Conservation (phyloP, 495 filamentous ascomycete genomes). For the Penicillium robsamsonii region DNA sequence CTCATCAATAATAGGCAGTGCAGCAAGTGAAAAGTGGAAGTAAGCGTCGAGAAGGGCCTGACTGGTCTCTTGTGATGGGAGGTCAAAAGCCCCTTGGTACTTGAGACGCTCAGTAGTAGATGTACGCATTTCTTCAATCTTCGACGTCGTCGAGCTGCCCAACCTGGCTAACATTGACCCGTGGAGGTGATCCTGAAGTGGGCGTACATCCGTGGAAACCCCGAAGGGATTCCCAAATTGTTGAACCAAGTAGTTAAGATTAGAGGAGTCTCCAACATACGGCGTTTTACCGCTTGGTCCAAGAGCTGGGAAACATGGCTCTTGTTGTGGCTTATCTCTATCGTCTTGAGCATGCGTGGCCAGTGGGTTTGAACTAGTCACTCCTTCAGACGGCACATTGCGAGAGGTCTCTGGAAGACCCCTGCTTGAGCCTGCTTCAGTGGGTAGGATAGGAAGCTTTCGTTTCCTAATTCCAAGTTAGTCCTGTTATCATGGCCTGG, state of each 20-base stretch:
- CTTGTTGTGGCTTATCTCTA: background rate
- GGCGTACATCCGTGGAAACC: conserved; percentile 8
- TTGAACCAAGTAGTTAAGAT: conserved; percentile 20
- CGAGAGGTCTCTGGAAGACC: background rate
- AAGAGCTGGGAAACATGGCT: conserved; percentile 14
- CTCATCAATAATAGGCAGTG: conserved; percentile 17
- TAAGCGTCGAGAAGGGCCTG: conserved; percentile 12
- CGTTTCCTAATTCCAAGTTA: background rate
- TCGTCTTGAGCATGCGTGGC: background rate
- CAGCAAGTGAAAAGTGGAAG: conserved; percentile 15
- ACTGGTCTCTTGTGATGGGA: conserved; percentile 13
- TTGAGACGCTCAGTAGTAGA: conserved; percentile 2
- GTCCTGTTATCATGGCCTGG: background rate
- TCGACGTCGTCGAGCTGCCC: conserved; percentile 3
- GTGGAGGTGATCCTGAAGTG: conserved; percentile 18
- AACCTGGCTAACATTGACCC: conserved; percentile 11
- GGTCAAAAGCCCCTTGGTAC: conserved; percentile 13
- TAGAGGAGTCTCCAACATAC: conserved; percentile 18
- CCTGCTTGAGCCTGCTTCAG: background rate
- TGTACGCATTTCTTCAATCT: conserved; percentile 4
- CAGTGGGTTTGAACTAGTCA: background rate
- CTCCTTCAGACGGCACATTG: background rate
- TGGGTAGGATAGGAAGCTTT: conserved; percentile 5
- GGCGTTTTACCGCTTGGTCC: conserved; percentile 11
- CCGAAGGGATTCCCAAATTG: conserved; percentile 19